phyloP scores from a whole-genome alignment of 306 rosid genomes.

The Sechiopsis laciniata region DNA sequence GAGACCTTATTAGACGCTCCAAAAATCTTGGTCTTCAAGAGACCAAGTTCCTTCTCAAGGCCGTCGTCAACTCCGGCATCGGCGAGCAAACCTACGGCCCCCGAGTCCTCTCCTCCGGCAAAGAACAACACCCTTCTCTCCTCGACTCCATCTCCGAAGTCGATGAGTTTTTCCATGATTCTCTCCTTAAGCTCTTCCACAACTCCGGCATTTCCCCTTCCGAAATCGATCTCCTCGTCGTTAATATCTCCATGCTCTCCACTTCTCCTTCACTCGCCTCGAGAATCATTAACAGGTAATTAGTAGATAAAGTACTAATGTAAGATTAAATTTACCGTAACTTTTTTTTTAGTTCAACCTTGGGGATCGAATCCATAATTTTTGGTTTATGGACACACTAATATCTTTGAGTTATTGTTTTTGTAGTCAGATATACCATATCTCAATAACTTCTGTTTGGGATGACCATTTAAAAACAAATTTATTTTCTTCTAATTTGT shows the following conservation, averaged over 20 bases:
- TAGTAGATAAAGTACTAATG: no score
- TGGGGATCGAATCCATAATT: no score
- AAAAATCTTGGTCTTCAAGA: constrained; percentile 52
- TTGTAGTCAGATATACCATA: no score
- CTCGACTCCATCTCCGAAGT: constrained; percentile 43
- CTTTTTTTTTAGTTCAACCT: no score
- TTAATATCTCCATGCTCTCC: constrained; percentile 65
- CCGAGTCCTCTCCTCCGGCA: constrained; percentile 44
- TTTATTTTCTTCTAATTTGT: no score
- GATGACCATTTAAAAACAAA: no score
- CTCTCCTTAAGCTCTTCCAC: constrained; percentile 44
- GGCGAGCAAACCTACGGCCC: constrained; percentile 92
- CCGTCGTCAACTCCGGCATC: constrained; percentile 81
- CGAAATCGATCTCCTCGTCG: constrained; percentile 67
- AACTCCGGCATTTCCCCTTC: constrained; percentile 48
- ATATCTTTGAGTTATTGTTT: no score
- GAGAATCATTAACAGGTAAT: constrained; percentile 36
- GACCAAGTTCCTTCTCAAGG: constrained; percentile 70
- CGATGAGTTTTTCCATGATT: constrained; percentile 69
- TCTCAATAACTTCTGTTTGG: no score
- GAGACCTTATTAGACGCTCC: constrained; percentile 44
- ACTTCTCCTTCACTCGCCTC: constrained; percentile 55
- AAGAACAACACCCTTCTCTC: constrained; percentile 46
- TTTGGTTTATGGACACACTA: no score
- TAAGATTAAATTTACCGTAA: background rate